Evolutionary conservation across 768 basidiomycete genomes (phyloP).

Genomic region (Russula griseocarnosa): DNA sequence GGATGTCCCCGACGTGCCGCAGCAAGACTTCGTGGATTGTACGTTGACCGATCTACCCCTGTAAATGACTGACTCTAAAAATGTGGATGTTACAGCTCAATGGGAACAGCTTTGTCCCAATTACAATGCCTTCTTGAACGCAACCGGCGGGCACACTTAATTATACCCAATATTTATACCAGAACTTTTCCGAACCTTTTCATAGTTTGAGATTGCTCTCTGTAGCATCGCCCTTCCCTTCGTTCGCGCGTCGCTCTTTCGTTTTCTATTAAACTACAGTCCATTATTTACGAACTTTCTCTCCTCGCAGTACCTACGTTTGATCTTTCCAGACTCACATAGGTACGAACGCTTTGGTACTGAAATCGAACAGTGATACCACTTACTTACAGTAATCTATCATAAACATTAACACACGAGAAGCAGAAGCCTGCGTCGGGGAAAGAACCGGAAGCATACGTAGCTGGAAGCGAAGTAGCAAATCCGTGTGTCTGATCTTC

Average conservation of each 20-base stretch:
- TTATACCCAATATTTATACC: background rate
- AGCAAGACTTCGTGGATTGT: background rate
- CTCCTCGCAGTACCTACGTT: background rate
- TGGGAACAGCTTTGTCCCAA: constrained; percentile 13
- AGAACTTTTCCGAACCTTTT: background rate
- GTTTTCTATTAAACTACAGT: background rate
- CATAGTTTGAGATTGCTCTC: background rate
- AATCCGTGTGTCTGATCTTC: constrained; percentile 15
- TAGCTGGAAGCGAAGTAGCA: background rate
- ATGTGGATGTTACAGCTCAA: background rate
- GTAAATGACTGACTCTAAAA: background rate
- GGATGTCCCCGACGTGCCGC: constrained; percentile 17
- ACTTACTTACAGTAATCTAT: background rate
- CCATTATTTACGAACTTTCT: background rate
- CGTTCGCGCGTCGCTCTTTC: background rate
- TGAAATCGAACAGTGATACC: background rate
- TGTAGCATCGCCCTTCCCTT: background rate
- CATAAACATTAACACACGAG: background rate
- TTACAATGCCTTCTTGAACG: constrained; percentile 8
- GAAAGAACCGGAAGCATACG: background rate
- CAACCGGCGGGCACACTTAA: background rate
- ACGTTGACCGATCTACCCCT: background rate
- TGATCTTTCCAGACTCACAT: background rate
- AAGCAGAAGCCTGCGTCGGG: background rate
- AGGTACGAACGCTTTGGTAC: background rate